phyloP scores from a whole-genome alignment of 2,329 filamentous ascomycete genomes.

The Penicillium sp. region DNA sequence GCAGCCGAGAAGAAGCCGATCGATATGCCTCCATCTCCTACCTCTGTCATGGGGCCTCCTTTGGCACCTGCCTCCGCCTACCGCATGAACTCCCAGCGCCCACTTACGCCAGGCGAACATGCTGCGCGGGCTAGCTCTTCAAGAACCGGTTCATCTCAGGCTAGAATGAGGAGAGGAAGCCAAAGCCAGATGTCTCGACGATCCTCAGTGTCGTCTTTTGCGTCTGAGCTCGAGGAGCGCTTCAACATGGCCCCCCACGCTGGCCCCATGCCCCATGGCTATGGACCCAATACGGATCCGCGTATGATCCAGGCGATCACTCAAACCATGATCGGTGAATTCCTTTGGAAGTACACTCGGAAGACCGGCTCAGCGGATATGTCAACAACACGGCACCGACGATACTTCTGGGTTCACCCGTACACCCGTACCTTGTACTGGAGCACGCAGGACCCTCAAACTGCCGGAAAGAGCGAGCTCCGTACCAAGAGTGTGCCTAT shows the following conservation, averaged over 20 bases:
- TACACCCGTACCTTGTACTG: conserved; percentile 96
- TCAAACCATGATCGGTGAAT: conserved; percentile 99
- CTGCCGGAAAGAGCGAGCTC: conserved; percentile 72
- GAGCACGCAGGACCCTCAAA: conserved; percentile 84
- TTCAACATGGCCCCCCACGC: conserved; percentile 71
- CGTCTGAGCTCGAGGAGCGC: conserved; percentile 84
- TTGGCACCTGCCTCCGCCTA: conserved; percentile 74
- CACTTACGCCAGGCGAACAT: conserved; percentile 59
- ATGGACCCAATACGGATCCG: conserved; percentile 76
- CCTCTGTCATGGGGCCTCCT: conserved; percentile 76
- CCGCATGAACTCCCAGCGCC: conserved; percentile 50
- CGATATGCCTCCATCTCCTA: conserved; percentile 43
- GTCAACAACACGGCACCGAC: conserved; percentile 83
- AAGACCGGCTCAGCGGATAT: conserved; percentile 86
- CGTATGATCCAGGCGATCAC: conserved; percentile 99
- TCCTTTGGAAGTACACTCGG: conserved; percentile 97
- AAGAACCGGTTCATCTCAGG: conserved; percentile 58
- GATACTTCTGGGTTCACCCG: conserved; percentile 99
- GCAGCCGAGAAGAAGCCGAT: conserved; percentile 64
- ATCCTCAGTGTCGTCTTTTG: conserved; percentile 92
- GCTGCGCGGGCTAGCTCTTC: conserved; percentile 45
- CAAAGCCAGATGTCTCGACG: conserved; percentile 57
- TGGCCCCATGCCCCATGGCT: conserved; percentile 51
- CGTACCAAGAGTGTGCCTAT: conserved; percentile 87
- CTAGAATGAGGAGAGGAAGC: conserved; percentile 45